These are phyloP conservation scores for Eucalyptus sp. DNA, from an alignment of 345 rosid genomes.

Conservation along the genomic window DNA sequence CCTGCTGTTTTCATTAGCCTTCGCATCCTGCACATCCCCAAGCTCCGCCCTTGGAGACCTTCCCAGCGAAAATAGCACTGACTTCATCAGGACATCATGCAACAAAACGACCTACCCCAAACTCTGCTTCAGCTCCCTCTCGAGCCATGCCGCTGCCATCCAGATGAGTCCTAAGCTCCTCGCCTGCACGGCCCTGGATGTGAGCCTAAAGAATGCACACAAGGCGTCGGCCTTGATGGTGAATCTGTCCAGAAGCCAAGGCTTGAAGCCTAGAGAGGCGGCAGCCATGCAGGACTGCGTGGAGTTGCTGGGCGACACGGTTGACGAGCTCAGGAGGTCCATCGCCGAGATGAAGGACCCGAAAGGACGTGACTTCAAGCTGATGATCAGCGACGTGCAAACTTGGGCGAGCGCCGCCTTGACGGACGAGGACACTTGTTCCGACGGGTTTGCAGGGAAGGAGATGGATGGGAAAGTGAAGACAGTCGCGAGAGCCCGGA, in stretches of 20 bases:
- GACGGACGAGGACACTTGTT: constrained; percentile 62
- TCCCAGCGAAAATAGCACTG: constrained; percentile 7
- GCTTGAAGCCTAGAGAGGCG: constrained; percentile 34
- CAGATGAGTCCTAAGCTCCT: constrained; percentile 61
- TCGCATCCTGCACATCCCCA: not conserved
- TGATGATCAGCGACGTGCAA: constrained; percentile 38
- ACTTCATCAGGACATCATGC: constrained; percentile 57
- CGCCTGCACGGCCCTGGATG: constrained; percentile 54
- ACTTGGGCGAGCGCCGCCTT: constrained; percentile 83
- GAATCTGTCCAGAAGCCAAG: constrained; percentile 23
- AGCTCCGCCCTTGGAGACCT: constrained; percentile 9
- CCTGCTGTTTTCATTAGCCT: constrained; percentile 1
- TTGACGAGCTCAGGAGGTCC: constrained; percentile 47
- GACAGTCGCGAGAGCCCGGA: constrained; percentile 19
- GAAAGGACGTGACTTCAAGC: constrained; percentile 11
- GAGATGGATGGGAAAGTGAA: constrained; percentile 25
- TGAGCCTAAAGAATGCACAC: constrained; percentile 32
- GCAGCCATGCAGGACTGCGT: constrained; percentile 58
- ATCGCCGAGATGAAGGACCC: constrained; percentile 34
- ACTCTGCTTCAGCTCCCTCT: constrained; percentile 56
- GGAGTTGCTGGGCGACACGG: constrained; percentile 44
- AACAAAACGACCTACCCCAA: constrained; percentile 43
- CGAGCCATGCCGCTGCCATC: constrained; percentile 36
- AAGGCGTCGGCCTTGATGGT: constrained; percentile 26
- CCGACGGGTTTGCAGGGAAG: constrained; percentile 47